phyloP scores from a whole-genome alignment of 208 protist genomes.

The Trypanosoma platydactyli region DNA sequence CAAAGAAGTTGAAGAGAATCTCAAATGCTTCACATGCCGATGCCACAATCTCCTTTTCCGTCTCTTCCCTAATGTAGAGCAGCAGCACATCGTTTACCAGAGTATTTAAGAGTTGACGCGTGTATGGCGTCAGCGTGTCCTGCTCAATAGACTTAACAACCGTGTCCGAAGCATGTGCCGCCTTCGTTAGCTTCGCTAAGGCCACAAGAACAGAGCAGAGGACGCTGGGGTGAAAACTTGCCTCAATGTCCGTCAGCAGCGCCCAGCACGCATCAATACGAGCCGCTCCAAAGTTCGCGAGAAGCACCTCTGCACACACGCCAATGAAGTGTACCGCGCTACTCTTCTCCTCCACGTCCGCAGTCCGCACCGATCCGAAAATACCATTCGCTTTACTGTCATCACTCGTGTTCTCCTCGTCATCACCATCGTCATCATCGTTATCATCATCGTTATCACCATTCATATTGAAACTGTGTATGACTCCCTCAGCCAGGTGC shows the following conservation, averaged over 20 bases:
- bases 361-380: constrained; percentile 69
- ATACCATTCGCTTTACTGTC: constrained; percentile 32
- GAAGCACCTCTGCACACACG: constrained; percentile 71
- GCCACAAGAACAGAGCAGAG: constrained; percentile 62
- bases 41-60: constrained; percentile 73
- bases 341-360: constrained; percentile 84
- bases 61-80: constrained; percentile 48
- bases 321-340: constrained; percentile 79
- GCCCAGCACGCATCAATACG: constrained; percentile 60
- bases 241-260: constrained; percentile 39
- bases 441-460: constrained; percentile 17
- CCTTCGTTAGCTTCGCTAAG: constrained; percentile 63
- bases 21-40: constrained; percentile 72
- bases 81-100: constrained; percentile 48
- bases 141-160: constrained; percentile 27
- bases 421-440: constrained; percentile 22
- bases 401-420: constrained; percentile 30
- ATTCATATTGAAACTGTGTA: constrained; percentile 20
- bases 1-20: constrained; percentile 70
- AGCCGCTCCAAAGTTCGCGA: constrained; percentile 42
- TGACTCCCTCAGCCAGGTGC: constrained; percentile 45
- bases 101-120: constrained; percentile 56
- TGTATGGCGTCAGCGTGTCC: constrained; percentile 50
- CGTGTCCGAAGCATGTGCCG: constrained; percentile 37
- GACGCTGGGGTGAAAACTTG: constrained; percentile 69